Conservation (phyloP, 805 yeast genomes). For the Sugiyamaella smithiae region DNA sequence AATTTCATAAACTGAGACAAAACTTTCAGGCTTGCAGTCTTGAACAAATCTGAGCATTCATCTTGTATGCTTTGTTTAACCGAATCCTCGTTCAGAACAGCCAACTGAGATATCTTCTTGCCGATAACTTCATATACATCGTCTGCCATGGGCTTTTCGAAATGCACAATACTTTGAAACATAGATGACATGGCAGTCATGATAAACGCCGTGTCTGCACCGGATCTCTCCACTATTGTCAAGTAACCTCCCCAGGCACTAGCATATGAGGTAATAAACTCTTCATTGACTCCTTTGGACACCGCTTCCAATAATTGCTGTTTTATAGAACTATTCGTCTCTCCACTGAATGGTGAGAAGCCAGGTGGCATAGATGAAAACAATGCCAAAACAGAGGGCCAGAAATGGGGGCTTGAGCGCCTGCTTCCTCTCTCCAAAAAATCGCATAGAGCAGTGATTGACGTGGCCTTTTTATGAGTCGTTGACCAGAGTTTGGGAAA, state of each 20-base stretch:
- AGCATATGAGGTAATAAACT: neutral
- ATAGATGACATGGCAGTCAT: neutral
- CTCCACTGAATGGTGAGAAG: conserved; percentile 18
- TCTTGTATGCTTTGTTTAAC: neutral
- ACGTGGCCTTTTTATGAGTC: conserved; percentile 19
- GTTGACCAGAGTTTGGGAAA: conserved; percentile 33
- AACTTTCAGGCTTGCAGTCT: neutral
- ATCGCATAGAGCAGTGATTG: conserved; percentile 20
- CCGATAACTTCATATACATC: neutral
- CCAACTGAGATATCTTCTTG: conserved; percentile 5
- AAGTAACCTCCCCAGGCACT: conserved; percentile 24
- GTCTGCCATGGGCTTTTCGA: neutral
- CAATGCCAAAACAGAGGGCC: conserved; percentile 24
- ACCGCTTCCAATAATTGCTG: conserved; percentile 15
- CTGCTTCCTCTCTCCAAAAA: conserved; percentile 19
- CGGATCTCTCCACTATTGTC: conserved; percentile 17
- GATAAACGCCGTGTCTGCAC: neutral
- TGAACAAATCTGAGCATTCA: neutral
- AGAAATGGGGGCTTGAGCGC: conserved; percentile 16
- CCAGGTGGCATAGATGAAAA: conserved; percentile 18
- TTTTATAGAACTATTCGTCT: conserved; percentile 2
- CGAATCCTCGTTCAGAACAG: neutral
- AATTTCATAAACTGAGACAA: neutral
- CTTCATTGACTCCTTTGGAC: conserved; percentile 14
- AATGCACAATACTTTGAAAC: conserved; percentile 9